Evolutionary conservation across 2,329 filamentous ascomycete species (phyloP).

Genomic region (Pestalotiopsis sp.): DNA sequence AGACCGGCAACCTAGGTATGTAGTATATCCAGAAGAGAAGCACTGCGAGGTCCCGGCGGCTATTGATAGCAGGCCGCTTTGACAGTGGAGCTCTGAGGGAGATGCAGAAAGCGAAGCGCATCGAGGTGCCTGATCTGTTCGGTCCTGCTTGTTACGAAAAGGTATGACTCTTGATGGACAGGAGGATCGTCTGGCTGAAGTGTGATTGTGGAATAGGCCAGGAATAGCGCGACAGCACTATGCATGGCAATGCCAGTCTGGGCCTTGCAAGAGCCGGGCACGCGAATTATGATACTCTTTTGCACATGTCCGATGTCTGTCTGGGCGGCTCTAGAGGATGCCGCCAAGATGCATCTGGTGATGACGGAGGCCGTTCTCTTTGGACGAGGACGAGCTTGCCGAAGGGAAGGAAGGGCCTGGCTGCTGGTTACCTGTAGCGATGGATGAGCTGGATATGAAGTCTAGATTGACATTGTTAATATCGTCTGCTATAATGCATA

Average conservation of each 20-base stretch:
- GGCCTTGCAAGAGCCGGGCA: background rate
- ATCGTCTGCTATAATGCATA: background rate
- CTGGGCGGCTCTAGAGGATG: background rate
- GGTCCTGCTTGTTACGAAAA: background rate
- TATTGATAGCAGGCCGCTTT: constrained; percentile 3
- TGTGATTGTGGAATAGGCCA: background rate
- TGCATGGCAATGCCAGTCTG: background rate
- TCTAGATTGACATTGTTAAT: constrained; percentile 11
- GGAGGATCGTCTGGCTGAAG: background rate
- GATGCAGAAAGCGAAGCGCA: background rate
- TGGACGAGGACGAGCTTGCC: background rate
- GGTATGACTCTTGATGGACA: background rate
- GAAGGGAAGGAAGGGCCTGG: background rate
- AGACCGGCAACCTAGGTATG: background rate
- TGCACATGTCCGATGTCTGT: background rate
- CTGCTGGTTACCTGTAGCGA: background rate
- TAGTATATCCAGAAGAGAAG: background rate
- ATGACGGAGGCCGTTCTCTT: background rate
- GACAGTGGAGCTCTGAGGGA: background rate
- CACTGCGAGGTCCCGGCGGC: background rate
- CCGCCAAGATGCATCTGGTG: background rate
- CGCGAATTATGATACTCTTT: background rate
- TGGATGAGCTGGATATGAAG: constrained; percentile 5
- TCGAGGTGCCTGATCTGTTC: background rate
- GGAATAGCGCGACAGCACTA: background rate